Evolutionary conservation across 106 monocot species (phyloP).

Genomic region (Allium fistulosum): DNA sequence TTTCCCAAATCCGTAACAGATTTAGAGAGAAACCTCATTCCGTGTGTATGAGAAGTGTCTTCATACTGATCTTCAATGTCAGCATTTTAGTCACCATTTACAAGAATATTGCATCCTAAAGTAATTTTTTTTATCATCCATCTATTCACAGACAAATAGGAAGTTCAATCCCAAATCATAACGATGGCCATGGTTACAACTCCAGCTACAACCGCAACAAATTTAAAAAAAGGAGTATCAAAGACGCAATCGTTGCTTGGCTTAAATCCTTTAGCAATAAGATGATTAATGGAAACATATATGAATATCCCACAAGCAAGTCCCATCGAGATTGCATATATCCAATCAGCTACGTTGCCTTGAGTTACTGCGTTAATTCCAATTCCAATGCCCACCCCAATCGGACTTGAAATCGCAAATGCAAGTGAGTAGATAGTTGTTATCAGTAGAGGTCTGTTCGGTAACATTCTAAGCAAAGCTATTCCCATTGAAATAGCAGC

Average conservation of each 20-base stretch:
- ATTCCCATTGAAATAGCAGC: constrained; percentile 93
- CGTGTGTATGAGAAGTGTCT: too few species aligned
- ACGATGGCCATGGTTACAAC: constrained; percentile 68
- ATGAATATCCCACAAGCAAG: constrained; percentile 69
- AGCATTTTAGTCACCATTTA: too few species aligned
- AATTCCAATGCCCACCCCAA: constrained; percentile 72
- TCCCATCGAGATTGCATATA: constrained; percentile 87
- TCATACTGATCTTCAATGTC: too few species aligned
- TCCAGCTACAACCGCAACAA: constrained; percentile 44
- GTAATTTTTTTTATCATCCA: too few species aligned
- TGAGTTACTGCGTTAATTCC: constrained; percentile 60
- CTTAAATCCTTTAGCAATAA: constrained; percentile 54
- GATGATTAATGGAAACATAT: constrained; percentile 73
- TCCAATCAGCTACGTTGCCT: constrained; percentile 67
- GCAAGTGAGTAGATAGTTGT: constrained; percentile 48
- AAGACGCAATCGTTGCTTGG: constrained; percentile 11
- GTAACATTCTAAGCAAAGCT: constrained; percentile 65
- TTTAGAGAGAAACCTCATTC: too few species aligned
- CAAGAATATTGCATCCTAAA: too few species aligned
- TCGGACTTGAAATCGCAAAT: constrained; percentile 72
- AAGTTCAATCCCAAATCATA: constrained; percentile 70
- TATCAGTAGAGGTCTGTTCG: constrained; percentile 48
- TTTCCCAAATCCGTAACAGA: too few species aligned
- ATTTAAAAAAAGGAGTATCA: constrained; percentile 20
- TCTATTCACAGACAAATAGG: too few species aligned